Base-by-base conservation (phyloP, 345 rosid genomes). In the Salix arbutifolia region DNA sequence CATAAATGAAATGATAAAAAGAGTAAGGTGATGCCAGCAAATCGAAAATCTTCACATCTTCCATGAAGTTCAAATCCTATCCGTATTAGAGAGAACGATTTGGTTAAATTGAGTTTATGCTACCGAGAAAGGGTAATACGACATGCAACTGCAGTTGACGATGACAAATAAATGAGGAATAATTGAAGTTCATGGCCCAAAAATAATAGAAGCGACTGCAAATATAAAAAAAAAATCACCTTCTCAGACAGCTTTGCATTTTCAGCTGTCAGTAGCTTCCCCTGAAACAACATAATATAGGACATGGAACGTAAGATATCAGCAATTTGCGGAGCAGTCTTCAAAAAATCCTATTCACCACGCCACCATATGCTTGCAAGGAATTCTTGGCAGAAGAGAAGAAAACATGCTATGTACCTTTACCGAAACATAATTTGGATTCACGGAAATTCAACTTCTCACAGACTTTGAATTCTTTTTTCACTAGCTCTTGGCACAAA, bases 181-280 rank as follows among this genome's bases (percentile, higher is more conserved):
- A 21, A 53, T 8, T 1, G 62, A n/a, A 8, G 28, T 8, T 58
- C 28, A 58, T 67, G 70, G n/a, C 44, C 25, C 8, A 8, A 5
- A 37, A 67, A 11, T 31, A 37, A 67, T 3, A 7, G 23, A 4
- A 35, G 37, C 28, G 28, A 65, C 30, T 65, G 18, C 18, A 17
- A 31, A 19, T 4, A 12, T 28, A 28, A 28, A 28, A 28, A 28
- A 28, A 28, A 28, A 28, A 28, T 37, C 48, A 74, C 82, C 78
- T 74, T 30, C 35, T 73, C 70, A 18, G 50, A 62, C 46, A 79
- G 70, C 44, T 28, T 74, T 60, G 70, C 74, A 31, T 74, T 69
- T 69, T 79, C 82, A 60, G 74, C 74, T 48, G 4, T 6, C 65
- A 68, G n/a, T 46, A 6, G 56, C 28, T 61, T 74, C 70, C 74